Conservation (phyloP, 176 grass and related monocot genomes). For the Raddia guianensis region DNA sequence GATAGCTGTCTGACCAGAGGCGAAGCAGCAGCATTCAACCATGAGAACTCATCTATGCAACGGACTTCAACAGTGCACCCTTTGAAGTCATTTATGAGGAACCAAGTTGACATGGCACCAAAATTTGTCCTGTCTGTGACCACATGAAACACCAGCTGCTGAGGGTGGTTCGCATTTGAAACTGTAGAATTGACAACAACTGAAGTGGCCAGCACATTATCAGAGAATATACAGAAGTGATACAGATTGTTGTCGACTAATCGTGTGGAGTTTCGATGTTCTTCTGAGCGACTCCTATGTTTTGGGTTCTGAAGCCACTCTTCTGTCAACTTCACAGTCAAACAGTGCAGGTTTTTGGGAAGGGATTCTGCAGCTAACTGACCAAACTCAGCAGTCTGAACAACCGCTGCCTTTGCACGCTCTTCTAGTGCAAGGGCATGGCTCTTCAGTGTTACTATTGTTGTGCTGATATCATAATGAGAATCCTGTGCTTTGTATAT, state of each 20-base stretch:
- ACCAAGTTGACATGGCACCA: slow-evolving; percentile 89
- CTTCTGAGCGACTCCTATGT: slow-evolving; percentile 64
- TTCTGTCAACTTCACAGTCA: slow-evolving; percentile 77
- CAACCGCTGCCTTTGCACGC: slow-evolving; percentile 82
- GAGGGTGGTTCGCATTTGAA: slow-evolving; percentile 96
- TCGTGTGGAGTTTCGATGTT: slow-evolving; percentile 79
- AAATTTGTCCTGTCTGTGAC: slow-evolving; percentile 83
- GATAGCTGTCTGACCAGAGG: slow-evolving; percentile 68
- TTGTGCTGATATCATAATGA: slow-evolving; percentile 97
- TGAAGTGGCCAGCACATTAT: slow-evolving; percentile 87
- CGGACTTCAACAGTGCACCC: slow-evolving; percentile 88
- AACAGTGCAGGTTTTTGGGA: slow-evolving; percentile 77
- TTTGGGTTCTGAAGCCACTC: slow-evolving; percentile 74
- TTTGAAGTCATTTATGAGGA: slow-evolving; percentile 88
- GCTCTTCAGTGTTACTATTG: slow-evolving; percentile 84
- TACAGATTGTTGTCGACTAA: slow-evolving; percentile 98
- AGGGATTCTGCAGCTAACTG: slow-evolving; percentile 81
- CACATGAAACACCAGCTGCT: slow-evolving; percentile 98
- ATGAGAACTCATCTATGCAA: slow-evolving; percentile 87
- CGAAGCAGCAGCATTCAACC: slow-evolving; percentile 81
- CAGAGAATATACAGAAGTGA: slow-evolving; percentile 96
- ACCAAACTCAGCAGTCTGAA: slow-evolving; percentile 89
- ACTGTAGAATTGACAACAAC: slow-evolving; percentile 96
- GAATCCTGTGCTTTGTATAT: slow-evolving; percentile 96
- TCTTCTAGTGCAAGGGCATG: slow-evolving; percentile 83